Evolutionary conservation across 805 yeast species (phyloP), one percentile per base, ranked within the genome.

Genomic region (Sungouiozyma intestinalis): DNA sequence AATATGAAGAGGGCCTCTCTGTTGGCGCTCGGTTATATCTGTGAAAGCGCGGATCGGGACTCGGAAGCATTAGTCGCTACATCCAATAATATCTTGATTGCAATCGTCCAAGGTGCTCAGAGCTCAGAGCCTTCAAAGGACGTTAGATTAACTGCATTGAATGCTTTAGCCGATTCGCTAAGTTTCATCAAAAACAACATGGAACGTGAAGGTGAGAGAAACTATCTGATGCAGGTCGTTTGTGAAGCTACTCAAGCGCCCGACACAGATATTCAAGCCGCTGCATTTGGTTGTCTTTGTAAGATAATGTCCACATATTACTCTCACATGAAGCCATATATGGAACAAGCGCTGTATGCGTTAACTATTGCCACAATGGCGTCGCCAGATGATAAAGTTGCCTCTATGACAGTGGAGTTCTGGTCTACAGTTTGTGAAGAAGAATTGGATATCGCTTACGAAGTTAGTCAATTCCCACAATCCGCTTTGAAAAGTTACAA

Each of bases 341-440:
- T 92, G 98, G 97, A 90, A 65, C 87, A 85, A 68, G 98, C 98
- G 2, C 67, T 92, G 41, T 92, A 83, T 53, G 85, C 86, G 15
- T 72, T 92, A 45, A 88, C 97, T 3, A 87, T 90, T 36, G 66
- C 79, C 16, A 97, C 97, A 36, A 92, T 92, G 96, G 81, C 81
- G 63, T 80, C 86, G 44, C 50, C 55, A 5, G 58, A 66, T 29
- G 82, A 85, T 65, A 76, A 76, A 53, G 97, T 92, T 24, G 82
- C 96, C 1, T 86, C 97, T 59, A 88, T 90, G 97, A 97, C 98
- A 24, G 92, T 92, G 44, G 98, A 92, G 67, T 90, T 92, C 62
- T 92, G 98, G 98, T 79, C 90, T 45, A 86, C 98, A n/a, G 92
- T 92, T n/a, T 88, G 97, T 68, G 98, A 92, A 67, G 96, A 83